phyloP scores from a whole-genome alignment of 2,329 filamentous ascomycete genomes.

The Colletotrichum sp. region DNA sequence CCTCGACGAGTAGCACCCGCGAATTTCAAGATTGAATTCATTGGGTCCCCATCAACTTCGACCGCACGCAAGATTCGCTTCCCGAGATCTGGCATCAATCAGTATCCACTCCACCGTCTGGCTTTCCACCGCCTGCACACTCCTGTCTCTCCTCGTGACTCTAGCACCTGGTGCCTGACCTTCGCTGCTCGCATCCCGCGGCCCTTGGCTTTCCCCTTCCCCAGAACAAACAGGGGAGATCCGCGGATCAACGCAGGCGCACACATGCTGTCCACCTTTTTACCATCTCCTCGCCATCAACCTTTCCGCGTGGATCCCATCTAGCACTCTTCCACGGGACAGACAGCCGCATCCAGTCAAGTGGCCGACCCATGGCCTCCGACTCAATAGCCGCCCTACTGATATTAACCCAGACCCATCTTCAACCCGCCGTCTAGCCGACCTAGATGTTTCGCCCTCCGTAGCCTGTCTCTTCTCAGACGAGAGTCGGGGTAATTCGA shows the following conservation, averaged over 20 bases:
- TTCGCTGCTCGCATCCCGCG: not conserved
- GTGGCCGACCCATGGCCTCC: not conserved
- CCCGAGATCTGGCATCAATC: not conserved
- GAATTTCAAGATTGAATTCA: not conserved
- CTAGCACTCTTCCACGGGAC: not conserved
- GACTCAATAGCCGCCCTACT: not conserved
- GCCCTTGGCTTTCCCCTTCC: not conserved
- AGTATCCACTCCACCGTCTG: not conserved
- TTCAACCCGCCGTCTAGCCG: not conserved
- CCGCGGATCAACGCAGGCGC: not conserved
- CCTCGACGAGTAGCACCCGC: not conserved
- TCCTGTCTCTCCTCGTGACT: not conserved
- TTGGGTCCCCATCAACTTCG: not conserved
- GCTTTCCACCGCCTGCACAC: not conserved
- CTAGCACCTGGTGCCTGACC: not conserved
- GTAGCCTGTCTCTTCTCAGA: not conserved
- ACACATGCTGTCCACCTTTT: not conserved
- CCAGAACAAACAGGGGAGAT: not conserved
- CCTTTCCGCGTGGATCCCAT: not conserved
- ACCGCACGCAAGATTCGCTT: conserved; percentile 3
- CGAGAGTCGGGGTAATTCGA: not conserved
- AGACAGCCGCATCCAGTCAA: not conserved
- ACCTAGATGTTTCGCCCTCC: not conserved
- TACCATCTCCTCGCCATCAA: not conserved
- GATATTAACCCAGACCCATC: not conserved